A percentile compares a stretch with the other conserved stretches of the same genome.
These are phyloP conservation scores for Ophiostoma pallidulum DNA, from an alignment of 2,329 filamentous ascomycete genomes.

Conservation along the genomic window DNA sequence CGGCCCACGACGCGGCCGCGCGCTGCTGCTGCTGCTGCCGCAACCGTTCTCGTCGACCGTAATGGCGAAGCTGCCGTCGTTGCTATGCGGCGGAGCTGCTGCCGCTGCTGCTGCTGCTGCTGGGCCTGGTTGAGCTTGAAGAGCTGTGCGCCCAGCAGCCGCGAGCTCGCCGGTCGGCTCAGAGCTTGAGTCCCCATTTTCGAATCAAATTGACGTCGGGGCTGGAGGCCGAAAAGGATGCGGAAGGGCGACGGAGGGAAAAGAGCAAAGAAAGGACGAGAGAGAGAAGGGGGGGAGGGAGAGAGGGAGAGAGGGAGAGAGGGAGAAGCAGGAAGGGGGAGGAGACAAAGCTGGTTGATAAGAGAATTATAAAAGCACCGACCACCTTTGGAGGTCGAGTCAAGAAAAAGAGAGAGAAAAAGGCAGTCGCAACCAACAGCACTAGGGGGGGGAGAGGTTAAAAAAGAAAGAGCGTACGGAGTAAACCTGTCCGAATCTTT, in stretches of 20 bases:
- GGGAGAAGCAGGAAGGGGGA: neutral
- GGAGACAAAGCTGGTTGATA: slow-evolving; percentile 9
- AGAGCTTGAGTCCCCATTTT: slow-evolving; percentile 27
- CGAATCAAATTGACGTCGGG: slow-evolving; percentile 16
- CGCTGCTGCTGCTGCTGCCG: slow-evolving; percentile 17
- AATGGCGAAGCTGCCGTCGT: slow-evolving; percentile 18
- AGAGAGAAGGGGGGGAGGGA: neutral
- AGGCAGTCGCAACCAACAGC: slow-evolving; percentile 1
- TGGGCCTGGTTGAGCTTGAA: slow-evolving; percentile 14
- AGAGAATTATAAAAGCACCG: slow-evolving; percentile 6
- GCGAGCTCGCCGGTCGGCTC: slow-evolving; percentile 23
- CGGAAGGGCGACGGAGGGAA: slow-evolving; percentile 10
- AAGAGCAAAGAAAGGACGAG: neutral
- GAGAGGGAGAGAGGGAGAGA: neutral
- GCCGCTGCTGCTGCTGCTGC: slow-evolving; percentile 17
- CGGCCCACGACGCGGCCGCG: neutral
- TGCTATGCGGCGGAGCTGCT: slow-evolving; percentile 20
- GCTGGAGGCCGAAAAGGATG: neutral
- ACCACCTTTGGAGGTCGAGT: neutral
- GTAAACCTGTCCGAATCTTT: neutral
- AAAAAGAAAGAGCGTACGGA: neutral
- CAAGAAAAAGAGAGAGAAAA: neutral
- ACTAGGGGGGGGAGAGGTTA: neutral
- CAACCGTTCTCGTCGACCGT: slow-evolving; percentile 17
- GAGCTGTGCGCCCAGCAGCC: slow-evolving; percentile 18